Evolutionary conservation across 2,329 filamentous ascomycete genomes (phyloP).

Genomic region (Ophiostoma himal-ulmi): DNA sequence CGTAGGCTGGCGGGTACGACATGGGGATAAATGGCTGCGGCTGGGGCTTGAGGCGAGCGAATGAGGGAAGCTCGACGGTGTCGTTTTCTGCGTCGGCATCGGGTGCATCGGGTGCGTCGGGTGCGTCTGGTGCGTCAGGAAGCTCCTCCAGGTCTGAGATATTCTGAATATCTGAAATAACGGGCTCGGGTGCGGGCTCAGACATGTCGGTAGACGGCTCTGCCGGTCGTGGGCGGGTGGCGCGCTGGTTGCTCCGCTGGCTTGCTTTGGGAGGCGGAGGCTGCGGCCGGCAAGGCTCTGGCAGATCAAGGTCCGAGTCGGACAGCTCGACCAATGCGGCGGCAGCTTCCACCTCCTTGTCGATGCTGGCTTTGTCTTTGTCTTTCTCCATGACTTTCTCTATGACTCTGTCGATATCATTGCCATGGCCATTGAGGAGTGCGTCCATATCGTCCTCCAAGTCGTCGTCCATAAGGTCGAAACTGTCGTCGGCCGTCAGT

Average conservation of each 20-base stretch:
- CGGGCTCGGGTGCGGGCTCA: neutral
- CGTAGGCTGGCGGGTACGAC: slow-evolving; percentile 12
- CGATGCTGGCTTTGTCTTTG: neutral
- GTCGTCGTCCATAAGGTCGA: neutral
- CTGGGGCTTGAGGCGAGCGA: neutral
- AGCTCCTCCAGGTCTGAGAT: neutral
- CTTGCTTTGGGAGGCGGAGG: neutral
- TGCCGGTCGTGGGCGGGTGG: neutral
- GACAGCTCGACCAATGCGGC: neutral
- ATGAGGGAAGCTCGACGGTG: neutral
- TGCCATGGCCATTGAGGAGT: neutral
- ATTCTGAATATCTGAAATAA: neutral
- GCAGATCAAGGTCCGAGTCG: neutral
- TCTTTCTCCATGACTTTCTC: neutral
- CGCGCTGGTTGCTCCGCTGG: neutral
- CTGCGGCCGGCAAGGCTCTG: neutral
- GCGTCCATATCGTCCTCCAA: neutral
- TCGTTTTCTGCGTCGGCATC: neutral
- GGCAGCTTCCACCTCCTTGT: neutral
- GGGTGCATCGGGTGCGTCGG: neutral
- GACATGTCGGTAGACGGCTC: slow-evolving; percentile 11
- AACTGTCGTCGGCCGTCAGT: neutral
- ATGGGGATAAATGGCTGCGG: neutral
- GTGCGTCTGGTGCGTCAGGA: neutral
- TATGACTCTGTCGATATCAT: neutral